Conservation (phyloP, 176 grass and related monocot genomes). For the Elymus sibiricus region DNA sequence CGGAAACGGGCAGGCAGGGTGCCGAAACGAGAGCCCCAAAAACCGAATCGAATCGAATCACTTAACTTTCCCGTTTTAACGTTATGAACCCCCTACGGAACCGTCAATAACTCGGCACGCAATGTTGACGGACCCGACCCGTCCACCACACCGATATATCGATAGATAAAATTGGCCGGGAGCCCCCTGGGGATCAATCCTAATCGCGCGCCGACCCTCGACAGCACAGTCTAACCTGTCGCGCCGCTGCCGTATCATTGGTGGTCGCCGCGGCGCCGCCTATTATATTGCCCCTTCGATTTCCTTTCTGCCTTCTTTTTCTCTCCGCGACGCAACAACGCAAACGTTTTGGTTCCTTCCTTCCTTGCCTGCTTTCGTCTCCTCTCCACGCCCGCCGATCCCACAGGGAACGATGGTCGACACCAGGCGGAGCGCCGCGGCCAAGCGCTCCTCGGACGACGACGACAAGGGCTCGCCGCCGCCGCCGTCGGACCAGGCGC, state of each 20-base stretch:
- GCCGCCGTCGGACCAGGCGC: not conserved
- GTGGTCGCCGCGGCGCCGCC: not conserved
- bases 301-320: not conserved
- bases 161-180: not conserved
- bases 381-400: constrained; percentile 37
- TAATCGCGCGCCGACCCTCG: not conserved
- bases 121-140: not conserved
- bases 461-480: constrained; percentile 10
- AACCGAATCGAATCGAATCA: not conserved
- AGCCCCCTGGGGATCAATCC: not conserved
- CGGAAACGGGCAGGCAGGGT: not conserved
- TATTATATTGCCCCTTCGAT: constrained; percentile 1
- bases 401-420: constrained; percentile 32
- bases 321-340: not conserved
- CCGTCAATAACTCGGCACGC: not conserved
- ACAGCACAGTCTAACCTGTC: constrained; percentile 42
- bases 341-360: not conserved
- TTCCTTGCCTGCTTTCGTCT: not conserved
- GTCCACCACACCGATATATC: not conserved
- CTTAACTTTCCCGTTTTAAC: constrained; percentile 6
- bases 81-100: not conserved
- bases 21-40: not conserved
- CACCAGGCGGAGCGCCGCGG: constrained; percentile 51
- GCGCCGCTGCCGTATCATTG: not conserved
- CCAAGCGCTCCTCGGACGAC: constrained; percentile 38